These are phyloP conservation scores for Pisolithus orientalis DNA, from an alignment of 768 basidiomycete genomes.

Conservation along the genomic window DNA sequence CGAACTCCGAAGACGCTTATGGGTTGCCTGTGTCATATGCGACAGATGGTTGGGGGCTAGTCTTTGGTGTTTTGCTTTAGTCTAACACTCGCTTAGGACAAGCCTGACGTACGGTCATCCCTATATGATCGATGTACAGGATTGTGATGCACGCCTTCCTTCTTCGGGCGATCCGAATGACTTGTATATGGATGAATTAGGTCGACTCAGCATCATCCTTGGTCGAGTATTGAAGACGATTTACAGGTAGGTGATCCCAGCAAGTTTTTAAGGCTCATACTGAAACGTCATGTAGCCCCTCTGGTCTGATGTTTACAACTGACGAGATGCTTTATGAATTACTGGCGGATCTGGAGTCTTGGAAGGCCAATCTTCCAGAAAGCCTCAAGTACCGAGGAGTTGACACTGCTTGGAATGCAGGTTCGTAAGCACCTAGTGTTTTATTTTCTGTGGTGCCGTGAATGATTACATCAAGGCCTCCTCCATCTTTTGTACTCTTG, in stretches of 20 bases:
- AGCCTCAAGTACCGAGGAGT: constrained; percentile 72
- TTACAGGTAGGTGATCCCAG: constrained; percentile 56
- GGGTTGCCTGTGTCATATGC: constrained; percentile 91
- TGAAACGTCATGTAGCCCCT: constrained; percentile 47
- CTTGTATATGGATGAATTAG: constrained; percentile 85
- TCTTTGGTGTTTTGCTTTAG: constrained; percentile 1
- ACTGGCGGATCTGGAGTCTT: constrained; percentile 61
- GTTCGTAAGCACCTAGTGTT: constrained; percentile 34
- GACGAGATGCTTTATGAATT: constrained; percentile 71
- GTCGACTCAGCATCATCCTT: constrained; percentile 85
- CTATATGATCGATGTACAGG: constrained; percentile 92
- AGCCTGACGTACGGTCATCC: constrained; percentile 90
- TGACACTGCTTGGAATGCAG: constrained; percentile 58
- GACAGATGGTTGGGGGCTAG: constrained; percentile 71
- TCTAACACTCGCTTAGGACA: constrained; percentile 43
- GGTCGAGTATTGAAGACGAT: constrained; percentile 90
- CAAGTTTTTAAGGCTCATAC: constrained; percentile 6
- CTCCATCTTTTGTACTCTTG: constrained; percentile 85
- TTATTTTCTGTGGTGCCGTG: neutral
- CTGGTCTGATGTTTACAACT: constrained; percentile 78
- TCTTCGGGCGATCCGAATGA: constrained; percentile 78
- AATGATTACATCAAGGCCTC: constrained; percentile 47
- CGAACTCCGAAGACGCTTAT: constrained; percentile 82
- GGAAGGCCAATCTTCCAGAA: constrained; percentile 75
- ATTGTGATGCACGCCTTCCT: constrained; percentile 92